phyloP scores from a whole-genome alignment of 2,329 filamentous ascomycete species.

The Intubia oerlemansii region DNA sequence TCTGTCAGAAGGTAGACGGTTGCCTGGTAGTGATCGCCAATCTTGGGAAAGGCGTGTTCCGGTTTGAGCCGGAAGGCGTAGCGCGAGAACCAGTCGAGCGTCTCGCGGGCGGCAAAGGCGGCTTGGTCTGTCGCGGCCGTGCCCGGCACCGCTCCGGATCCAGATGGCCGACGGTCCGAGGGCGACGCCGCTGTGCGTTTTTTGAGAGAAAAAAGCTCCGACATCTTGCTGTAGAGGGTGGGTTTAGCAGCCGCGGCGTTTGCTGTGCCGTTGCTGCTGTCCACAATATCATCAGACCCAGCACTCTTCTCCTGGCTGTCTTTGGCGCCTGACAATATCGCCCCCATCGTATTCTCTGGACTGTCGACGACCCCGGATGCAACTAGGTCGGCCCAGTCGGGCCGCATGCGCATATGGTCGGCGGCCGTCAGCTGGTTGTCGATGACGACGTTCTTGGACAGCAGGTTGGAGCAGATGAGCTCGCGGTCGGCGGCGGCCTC shows the following conservation, averaged over 20 bases:
- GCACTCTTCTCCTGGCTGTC: neutral
- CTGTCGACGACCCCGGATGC: too few species aligned
- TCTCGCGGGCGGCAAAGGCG: slow-evolving; percentile 2
- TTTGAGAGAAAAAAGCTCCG: too few species aligned
- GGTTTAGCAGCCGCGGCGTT: too few species aligned
- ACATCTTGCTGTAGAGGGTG: too few species aligned
- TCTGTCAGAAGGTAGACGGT: slow-evolving; percentile 8
- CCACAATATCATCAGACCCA: too few species aligned
- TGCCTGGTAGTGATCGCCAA: slow-evolving; percentile 5
- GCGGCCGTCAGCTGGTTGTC: slow-evolving; percentile 5
- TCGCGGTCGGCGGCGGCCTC: slow-evolving; percentile 5
- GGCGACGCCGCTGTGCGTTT: too few species aligned
- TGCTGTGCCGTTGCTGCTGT: too few species aligned
- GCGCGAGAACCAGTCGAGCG: slow-evolving; percentile 8
- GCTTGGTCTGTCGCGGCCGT: neutral
- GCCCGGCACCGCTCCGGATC: neutral
- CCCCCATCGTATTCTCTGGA: too few species aligned
- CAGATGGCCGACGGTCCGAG: too few species aligned
- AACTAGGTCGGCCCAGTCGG: slow-evolving; percentile 6
- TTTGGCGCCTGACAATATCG: too few species aligned
- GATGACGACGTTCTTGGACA: neutral
- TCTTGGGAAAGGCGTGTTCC: slow-evolving; percentile 2
- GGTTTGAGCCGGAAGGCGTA: slow-evolving; percentile 9
- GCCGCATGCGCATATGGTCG: slow-evolving; percentile 8
- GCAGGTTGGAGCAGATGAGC: slow-evolving; percentile 4